A percentile compares a stretch with the other conserved stretches of the same genome.
phyloP scores from a whole-genome alignment of 106 monocot genomes.

The Triglochin maritima region DNA sequence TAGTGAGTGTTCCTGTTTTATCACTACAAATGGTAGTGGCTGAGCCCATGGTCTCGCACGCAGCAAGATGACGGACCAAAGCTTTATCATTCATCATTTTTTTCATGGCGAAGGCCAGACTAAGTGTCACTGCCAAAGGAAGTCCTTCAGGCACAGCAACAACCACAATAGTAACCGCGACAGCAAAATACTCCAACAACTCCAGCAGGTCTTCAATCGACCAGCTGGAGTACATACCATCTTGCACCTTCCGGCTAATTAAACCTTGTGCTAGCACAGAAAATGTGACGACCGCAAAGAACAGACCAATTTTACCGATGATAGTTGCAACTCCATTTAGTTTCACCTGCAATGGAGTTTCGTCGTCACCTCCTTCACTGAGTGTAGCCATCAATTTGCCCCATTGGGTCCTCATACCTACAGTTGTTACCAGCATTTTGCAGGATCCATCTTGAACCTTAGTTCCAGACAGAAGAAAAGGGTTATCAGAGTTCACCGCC shows the following conservation, averaged over 20 bases:
- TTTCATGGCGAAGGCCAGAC: constrained; percentile 79
- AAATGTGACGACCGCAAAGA: constrained; percentile 59
- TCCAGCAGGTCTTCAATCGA: constrained; percentile 51
- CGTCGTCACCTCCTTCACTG: constrained; percentile 68
- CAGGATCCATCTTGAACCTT: constrained; percentile 77
- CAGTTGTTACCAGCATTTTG: constrained; percentile 59
- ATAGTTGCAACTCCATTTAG: constrained; percentile 72
- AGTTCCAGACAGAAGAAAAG: constrained; percentile 64
- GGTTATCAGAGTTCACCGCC: constrained; percentile 32
- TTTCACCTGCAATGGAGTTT: constrained; percentile 73
- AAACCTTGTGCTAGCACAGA: constrained; percentile 45
- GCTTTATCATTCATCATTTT: constrained; percentile 79
- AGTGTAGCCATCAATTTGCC: constrained; percentile 66
- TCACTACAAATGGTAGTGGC: constrained; percentile 69
- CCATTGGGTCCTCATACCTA: constrained; percentile 76
- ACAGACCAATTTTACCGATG: constrained; percentile 59
- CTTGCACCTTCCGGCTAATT: constrained; percentile 27
- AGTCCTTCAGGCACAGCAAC: constrained; percentile 72
- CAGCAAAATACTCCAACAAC: constrained; percentile 54
- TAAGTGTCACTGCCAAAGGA: constrained; percentile 62
- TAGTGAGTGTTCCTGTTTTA: constrained; percentile 73
- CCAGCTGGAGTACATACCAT: constrained; percentile 38
- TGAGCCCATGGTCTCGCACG: constrained; percentile 90
- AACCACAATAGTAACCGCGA: constrained; percentile 64
- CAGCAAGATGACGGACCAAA: constrained; percentile 64